phyloP scores from a whole-genome alignment of 2,329 filamentous ascomycete species.

The Metarhizium sp. region DNA sequence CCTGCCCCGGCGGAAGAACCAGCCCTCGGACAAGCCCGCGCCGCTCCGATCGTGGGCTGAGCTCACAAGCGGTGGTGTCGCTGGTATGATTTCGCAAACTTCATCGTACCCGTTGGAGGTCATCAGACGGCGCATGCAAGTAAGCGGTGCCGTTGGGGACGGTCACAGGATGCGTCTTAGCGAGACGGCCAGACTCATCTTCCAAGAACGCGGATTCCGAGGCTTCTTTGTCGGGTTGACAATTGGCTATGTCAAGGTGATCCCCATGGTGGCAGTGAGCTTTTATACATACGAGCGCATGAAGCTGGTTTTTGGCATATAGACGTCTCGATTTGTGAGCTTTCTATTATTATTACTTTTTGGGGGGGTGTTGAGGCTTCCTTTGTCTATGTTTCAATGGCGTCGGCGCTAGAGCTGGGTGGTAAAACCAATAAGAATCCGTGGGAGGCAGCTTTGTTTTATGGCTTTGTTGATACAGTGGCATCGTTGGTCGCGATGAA shows the following conservation, averaged over 20 bases:
- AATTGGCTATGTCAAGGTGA: slow-evolving; percentile 90
- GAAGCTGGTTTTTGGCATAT: slow-evolving; percentile 59
- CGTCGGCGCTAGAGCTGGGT: not conserved
- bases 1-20: slow-evolving; percentile 49
- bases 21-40: slow-evolving; percentile 51
- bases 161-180: slow-evolving; percentile 67
- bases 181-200: slow-evolving; percentile 71
- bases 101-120: slow-evolving; percentile 91
- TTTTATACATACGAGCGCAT: slow-evolving; percentile 59
- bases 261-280: slow-evolving; percentile 72
- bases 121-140: slow-evolving; percentile 87
- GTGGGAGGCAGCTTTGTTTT: not conserved
- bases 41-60: slow-evolving; percentile 81
- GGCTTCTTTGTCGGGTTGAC: slow-evolving; percentile 91
- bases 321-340: slow-evolving; percentile 3
- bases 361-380: slow-evolving; percentile 4
- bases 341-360: not conserved
- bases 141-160: slow-evolving; percentile 88
- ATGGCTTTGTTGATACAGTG: not conserved
- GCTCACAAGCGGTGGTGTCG: slow-evolving; percentile 71
- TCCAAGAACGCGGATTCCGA: slow-evolving; percentile 61
- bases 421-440: not conserved
- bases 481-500: not conserved
- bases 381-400: not conserved
- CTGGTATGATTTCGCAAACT: slow-evolving; percentile 84